Evolutionary conservation across 495 filamentous ascomycete genomes (phyloP), one percentile per base, ranked within the genome.

Genomic region (Penicillium egyptiacum): DNA sequence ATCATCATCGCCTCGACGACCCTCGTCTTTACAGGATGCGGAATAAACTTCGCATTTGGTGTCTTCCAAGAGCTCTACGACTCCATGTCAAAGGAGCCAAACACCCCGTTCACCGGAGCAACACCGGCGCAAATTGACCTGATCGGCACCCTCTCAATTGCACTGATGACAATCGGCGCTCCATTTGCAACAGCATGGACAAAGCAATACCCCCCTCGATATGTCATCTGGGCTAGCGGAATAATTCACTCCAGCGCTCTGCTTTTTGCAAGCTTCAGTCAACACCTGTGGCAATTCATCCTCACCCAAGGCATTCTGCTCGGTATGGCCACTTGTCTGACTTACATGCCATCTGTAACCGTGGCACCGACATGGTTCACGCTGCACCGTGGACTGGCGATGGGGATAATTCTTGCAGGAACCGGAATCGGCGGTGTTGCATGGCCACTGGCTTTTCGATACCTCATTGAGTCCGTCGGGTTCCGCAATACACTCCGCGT

Each of bases 61-160:
- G 67, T 80, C 26, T 80, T 74, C 47, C 74, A 80, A 66, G 73
- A 70, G 8, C 68, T 79, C 0, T 80, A 77, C 53, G 74, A 79
- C 40, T 61, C 68, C 11, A 64, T 79, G 63, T 56, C 70, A 3
- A 60, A 59, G 22, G 43, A 65, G 2, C 60, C 60, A 5, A 54
- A 61, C 22, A 69, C 57, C 0, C 76, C 76, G 0, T 79, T 79
- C 53, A 68, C 60, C 1, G 67, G 64, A 23, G 73, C 73, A n/a
- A 68, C 61, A 5, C 68, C 77, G 1, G 73, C 73, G 6, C 49
- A 67, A 25, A 78, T 80, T 37, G 70, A 71, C 50, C 61, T 80
- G 1, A 78, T 79, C 56, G 77, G 77, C 5, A 79, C 73, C 7
- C 58, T 78, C 12, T 64, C 74, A 12, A 65, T 73, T 31, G 67